Evolutionary conservation across 441 rosid species (phyloP).

Genomic region (Euphorbia celastroides): DNA sequence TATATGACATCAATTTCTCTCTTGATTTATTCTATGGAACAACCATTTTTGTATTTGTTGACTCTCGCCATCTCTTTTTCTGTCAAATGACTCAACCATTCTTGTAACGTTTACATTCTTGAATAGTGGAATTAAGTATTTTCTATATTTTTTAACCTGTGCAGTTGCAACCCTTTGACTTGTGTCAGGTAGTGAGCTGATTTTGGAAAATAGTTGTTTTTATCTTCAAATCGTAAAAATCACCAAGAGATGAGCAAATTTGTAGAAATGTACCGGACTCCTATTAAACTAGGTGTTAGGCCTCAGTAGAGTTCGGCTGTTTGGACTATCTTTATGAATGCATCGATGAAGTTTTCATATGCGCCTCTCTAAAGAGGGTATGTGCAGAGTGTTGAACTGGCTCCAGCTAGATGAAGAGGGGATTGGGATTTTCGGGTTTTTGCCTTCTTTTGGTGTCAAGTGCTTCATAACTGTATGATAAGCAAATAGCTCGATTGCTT

Average conservation of each 20-base stretch:
- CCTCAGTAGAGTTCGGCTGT: constrained; percentile 83
- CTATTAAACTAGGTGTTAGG: constrained; percentile 87
- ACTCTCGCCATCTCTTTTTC: background rate
- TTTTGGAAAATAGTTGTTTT: no score
- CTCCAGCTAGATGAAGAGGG: constrained; percentile 93
- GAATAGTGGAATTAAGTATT: background rate
- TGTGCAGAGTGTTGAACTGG: constrained; percentile 81
- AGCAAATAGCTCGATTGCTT: constrained; percentile 90
- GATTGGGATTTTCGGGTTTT: constrained; percentile 52
- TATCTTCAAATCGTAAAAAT: no score
- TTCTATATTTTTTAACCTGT: background rate
- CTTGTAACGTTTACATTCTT: background rate
- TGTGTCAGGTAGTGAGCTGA: no score
- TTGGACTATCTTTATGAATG: constrained; percentile 59
- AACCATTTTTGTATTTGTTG: background rate
- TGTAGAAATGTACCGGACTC: no score
- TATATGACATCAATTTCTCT: background rate
- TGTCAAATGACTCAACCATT: background rate
- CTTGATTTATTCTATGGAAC: background rate
- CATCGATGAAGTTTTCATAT: constrained; percentile 65
- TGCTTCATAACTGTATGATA: constrained; percentile 78
- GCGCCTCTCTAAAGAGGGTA: constrained; percentile 94
- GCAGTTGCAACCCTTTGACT: background rate
- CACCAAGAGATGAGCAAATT: no score
- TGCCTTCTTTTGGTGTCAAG: constrained; percentile 59